Evolutionary conservation across 306 rosid species (phyloP), one percentile per base, ranked within the genome.

Genomic region (Chamaecrista fasciculata): DNA sequence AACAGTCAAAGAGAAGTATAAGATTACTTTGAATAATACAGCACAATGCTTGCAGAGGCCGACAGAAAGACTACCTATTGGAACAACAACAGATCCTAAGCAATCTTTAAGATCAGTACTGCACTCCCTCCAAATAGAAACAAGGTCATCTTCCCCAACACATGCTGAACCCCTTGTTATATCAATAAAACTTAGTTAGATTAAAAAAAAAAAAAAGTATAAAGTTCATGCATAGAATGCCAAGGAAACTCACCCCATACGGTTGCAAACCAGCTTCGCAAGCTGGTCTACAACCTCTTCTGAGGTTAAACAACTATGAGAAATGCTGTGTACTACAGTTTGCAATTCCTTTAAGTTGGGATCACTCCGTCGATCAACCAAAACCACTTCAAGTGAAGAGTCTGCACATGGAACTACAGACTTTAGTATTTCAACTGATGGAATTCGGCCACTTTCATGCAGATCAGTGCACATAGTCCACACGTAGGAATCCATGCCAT

Each of bases 31-130:
- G 78, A 90, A 90, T 69, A 90, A 73, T 71, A 87, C 59, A 56
- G 96, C 88, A 64, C 96, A 93, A 76, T 90, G 96, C 68, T 91
- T 86, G 78, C 96, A 90, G 44, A 85, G 85, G 77, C 96, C 96
- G 63, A 81, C 52, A 18, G 91, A 87, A 23, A 90, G 85, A 77
- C 86, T 87, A 75, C 96, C 93, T 62, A 90, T 74, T 47, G 93
- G 91, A 83, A 90, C 72, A 59, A 90, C 91, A 59, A 87, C 86
- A 47, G 96, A 90, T 49, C 93, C 83, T 73, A 86, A 68, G 68
- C 87, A 79, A 36, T 87, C 82, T 81, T 80, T 90, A 57, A 87
- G 82, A 52, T 81, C 85, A 67, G 79, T 75, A 50, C 81, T 87
- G 79, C 82, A 72, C 69, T 85, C 89, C 67, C 76, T 83, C 96